Percentiles rank a stretch among this genome's conserved stretches.
Evolutionary conservation across 129 eudicot genomes (phyloP).

Genomic region (Flaveria brownii): DNA sequence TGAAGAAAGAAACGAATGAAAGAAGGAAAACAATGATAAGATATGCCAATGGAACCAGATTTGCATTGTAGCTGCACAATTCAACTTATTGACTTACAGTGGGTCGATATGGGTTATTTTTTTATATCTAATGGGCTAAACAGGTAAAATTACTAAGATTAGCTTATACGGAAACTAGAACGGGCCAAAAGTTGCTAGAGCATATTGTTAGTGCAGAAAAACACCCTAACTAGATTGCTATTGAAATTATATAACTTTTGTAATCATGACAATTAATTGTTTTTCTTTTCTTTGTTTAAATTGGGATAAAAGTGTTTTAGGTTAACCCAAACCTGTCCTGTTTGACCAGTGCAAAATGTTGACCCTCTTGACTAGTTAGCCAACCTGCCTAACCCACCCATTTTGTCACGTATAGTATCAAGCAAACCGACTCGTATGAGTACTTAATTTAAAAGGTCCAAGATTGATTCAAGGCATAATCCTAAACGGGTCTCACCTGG

Average conservation of each 20-base stretch:
- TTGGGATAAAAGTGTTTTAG: not conserved
- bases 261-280: not conserved
- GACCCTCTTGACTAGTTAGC: too few species aligned
- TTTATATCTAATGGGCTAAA: not conserved
- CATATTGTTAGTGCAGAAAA: not conserved
- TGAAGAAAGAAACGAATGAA: not conserved
- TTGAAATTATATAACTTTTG: not conserved
- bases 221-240: not conserved
- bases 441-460: not conserved
- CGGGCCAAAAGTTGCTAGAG: not conserved
- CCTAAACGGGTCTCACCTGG: slow-evolving; percentile 31
- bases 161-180: not conserved
- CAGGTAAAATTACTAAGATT: not conserved
- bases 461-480: slow-evolving; percentile 5
- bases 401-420: not conserved
- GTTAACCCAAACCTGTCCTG: not conserved
- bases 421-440: slow-evolving; percentile 20
- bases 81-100: not conserved
- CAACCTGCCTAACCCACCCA: not conserved
- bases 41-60: not conserved
- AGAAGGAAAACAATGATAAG: not conserved
- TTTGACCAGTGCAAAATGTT: not conserved
- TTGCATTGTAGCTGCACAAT: slow-evolving; percentile 9
- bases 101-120: not conserved
- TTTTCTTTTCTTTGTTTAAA: not conserved